Base-by-base conservation (phyloP, 176 grass and related monocot genomes). In the Triticum monococcum region DNA sequence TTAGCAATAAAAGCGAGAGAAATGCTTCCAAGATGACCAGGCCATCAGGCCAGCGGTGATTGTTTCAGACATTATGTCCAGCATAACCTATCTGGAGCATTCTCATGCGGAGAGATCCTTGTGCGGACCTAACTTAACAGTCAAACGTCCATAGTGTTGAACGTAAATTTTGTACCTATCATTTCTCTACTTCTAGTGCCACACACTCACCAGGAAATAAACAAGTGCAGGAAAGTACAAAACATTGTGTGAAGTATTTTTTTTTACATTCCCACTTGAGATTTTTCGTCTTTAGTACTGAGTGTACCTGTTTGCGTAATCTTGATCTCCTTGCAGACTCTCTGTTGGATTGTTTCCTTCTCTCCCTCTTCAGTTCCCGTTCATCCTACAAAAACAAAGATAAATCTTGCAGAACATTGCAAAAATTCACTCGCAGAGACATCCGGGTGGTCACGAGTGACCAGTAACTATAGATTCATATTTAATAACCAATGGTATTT, bases 301-400 rank as follows among this genome's bases (percentile, higher is more conserved):
- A 81, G 4, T 46, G 12, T 78, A 97, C 95, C 95, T 97, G 95
- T 75, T 97, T 97, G 40, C 92, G 87, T 57, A 97, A 79, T 73
- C 95, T 97, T 83, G 95, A 97, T 84, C 90, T 92, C 78, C 95
- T 89, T 12, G 95, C 92, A 82, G 95, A 97, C 52, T 97, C 95
- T 86, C 95, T 97, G 65, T 97, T 97, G 11, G 95, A 97, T 94
- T 91, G 90, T 67, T 97, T 97, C 80, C 95, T 92, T 87, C 92
- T 94, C 78, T 97, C 95, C 90, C 63, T 92, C 88, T 94, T 97
- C 86, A 97, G 41, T 77, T 94, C 90, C 33, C 78, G 88, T 33
- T 94, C 92, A 83, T 92, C 95, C 92, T 92, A 69, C 65, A 59
- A 90, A 63, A 88, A 77, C 67, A 90, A 17, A 57, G 40, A 88